Evolutionary conservation across 805 yeast species (phyloP).

Genomic region (Candida namnaoensis): DNA sequence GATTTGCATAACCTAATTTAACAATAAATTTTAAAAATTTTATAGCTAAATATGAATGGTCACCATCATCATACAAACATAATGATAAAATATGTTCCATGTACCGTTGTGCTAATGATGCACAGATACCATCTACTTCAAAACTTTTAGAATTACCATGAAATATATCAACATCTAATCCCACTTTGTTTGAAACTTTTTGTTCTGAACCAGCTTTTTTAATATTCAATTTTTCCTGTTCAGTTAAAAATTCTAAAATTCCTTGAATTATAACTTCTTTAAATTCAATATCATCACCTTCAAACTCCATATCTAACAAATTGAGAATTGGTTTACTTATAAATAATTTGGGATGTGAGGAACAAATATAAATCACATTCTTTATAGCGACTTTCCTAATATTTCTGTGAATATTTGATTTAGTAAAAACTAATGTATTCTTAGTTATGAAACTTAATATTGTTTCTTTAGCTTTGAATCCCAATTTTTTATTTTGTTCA

Average conservation of each 20-base stretch:
- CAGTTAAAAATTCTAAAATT: slow-evolving; percentile 44
- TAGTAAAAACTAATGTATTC: slow-evolving; percentile 47
- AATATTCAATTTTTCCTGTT: slow-evolving; percentile 42
- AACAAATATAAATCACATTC: slow-evolving; percentile 51
- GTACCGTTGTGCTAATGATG: slow-evolving; percentile 63
- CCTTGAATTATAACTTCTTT: slow-evolving; percentile 49
- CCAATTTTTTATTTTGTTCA: slow-evolving; percentile 24
- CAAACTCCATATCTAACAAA: slow-evolving; percentile 43
- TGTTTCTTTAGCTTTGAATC: slow-evolving; percentile 42
- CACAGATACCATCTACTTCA: slow-evolving; percentile 62
- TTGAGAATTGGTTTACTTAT: slow-evolving; percentile 43
- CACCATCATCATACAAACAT: slow-evolving; percentile 37
- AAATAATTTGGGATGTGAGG: slow-evolving; percentile 58
- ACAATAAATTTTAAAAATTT: slow-evolving; percentile 47
- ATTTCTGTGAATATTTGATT: slow-evolving; percentile 17
- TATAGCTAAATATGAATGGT: slow-evolving; percentile 41
- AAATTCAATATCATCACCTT: slow-evolving; percentile 26
- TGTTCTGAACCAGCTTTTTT: slow-evolving; percentile 30
- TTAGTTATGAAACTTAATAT: slow-evolving; percentile 50
- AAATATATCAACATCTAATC: slow-evolving; percentile 37
- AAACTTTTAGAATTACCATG: slow-evolving; percentile 44
- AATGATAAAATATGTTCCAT: slow-evolving; percentile 36
- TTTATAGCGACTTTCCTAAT: slow-evolving; percentile 45
- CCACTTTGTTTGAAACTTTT: slow-evolving; percentile 20
- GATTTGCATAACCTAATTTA: slow-evolving; percentile 65